Evolutionary conservation across 805 yeast species (phyloP).

Genomic region (Kuraishia ogatae): DNA sequence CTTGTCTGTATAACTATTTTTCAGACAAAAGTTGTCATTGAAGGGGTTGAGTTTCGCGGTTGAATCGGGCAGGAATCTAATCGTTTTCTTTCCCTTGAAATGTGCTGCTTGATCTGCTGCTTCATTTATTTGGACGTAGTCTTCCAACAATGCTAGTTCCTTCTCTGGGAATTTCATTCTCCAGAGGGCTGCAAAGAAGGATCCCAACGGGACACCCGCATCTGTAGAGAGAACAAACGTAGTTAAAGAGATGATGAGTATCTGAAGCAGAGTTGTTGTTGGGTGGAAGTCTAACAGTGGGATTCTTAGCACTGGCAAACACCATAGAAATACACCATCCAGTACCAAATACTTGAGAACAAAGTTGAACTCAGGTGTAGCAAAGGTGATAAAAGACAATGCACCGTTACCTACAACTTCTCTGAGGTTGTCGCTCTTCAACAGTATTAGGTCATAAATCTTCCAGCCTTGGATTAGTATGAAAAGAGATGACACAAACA

Average conservation of each 20-base stretch:
- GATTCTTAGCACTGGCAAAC: conserved; percentile 65
- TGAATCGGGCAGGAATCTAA: conserved; percentile 86
- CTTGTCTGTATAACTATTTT: conserved; percentile 20
- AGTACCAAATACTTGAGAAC: conserved; percentile 61
- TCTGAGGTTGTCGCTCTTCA: conserved; percentile 34
- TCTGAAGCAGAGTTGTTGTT: conserved; percentile 40
- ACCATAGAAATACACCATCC: conserved; percentile 64
- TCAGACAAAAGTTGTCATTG: conserved; percentile 55
- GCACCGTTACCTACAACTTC: conserved; percentile 11
- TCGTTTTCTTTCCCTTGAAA: conserved; percentile 69
- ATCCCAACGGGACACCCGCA: conserved; percentile 36
- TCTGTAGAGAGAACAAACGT: conserved; percentile 50
- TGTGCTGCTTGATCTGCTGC: conserved; percentile 46
- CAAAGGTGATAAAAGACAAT: conserved; percentile 24
- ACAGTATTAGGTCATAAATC: conserved; percentile 55
- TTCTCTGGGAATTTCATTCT: conserved; percentile 15
- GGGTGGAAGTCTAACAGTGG: conserved; percentile 66
- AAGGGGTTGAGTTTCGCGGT: conserved; percentile 79
- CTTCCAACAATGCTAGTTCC: conserved; percentile 23
- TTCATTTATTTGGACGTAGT: conserved; percentile 24
- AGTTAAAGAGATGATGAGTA: conserved; percentile 33
- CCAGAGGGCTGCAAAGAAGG: conserved; percentile 11
- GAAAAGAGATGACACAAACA: conserved; percentile 57
- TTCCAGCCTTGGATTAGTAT: conserved; percentile 81
- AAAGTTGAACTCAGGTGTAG: conserved; percentile 46